Evolutionary conservation across 75 land plant species (phyloP).

Genomic region (Chamaecyparis obtusa): DNA sequence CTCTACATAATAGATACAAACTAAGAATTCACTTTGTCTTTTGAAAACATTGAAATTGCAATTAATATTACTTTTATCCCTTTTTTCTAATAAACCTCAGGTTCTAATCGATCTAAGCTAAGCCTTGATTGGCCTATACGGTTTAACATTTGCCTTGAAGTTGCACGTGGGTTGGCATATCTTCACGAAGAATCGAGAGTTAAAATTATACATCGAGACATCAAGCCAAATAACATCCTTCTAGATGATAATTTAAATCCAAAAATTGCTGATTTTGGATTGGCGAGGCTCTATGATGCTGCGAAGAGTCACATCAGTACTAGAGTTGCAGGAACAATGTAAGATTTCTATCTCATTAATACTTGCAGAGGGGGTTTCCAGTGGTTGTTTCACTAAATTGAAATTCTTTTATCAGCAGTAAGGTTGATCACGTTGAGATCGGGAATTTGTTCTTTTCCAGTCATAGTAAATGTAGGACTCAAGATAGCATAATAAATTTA

Average conservation of each 20-base stretch:
- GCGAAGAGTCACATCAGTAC: slow-evolving; percentile 42
- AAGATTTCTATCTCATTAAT: not conserved
- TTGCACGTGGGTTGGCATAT: slow-evolving; percentile 44
- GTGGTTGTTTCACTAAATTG: not conserved
- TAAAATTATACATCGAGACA: slow-evolving; percentile 43
- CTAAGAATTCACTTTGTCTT: not conserved
- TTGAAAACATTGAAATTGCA: not conserved
- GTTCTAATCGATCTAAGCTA: not conserved
- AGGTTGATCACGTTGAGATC: not conserved
- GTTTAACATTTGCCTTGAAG: slow-evolving; percentile 32
- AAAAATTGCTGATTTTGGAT: slow-evolving; percentile 32
- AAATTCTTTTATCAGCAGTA: not conserved
- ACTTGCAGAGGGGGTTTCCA: not conserved
- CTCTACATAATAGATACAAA: not conserved
- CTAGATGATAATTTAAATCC: slow-evolving; percentile 34
- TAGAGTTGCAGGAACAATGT: slow-evolving; percentile 45
- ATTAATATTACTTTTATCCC: not conserved
- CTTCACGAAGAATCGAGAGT: slow-evolving; percentile 35
- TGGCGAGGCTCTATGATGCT: slow-evolving; percentile 27
- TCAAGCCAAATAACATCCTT: slow-evolving; percentile 43
- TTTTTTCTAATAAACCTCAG: not conserved
- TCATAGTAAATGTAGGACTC: not conserved
- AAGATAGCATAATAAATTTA: not conserved
- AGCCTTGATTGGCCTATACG: slow-evolving; percentile 30
- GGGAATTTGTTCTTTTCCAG: not conserved